Evolutionary conservation across 768 basidiomycete genomes (phyloP), one percentile per base, ranked within the genome.

Genomic region (Rhizopogon vesiculosus): DNA sequence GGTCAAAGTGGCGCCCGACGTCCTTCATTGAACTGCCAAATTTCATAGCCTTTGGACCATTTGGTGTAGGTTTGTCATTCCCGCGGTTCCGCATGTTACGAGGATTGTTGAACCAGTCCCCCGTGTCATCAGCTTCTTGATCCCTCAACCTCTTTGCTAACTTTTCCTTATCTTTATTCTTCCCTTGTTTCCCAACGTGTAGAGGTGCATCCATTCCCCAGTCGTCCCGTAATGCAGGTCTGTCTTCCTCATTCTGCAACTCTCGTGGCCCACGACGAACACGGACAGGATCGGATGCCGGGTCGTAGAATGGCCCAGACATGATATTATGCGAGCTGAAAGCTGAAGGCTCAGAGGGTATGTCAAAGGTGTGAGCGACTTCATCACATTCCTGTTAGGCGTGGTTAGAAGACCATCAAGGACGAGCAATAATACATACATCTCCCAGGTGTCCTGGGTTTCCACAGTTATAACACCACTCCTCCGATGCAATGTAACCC

Each of bases 391-490:
- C 85, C 88, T 89, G 59, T n/a, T 59, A 12, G 16, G 52, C 35
- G 13, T 29, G 41, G 15, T 56, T 19, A 39, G 48, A 35, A 15
- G 44, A 28, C 46, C 25, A 39, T 2, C 12, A 10, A 35, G 15
- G 18, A 35, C 50, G 13, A 10, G 22, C 46, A 33, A 43, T 29
- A 51, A 44, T 44, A 75, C 86, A 70, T 63, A 91, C 90, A 62
- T 92, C 91, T 45, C 91, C 91, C 66, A 87, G 80, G 68, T 93
- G 91, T 3, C 88, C 90, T 50, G 69, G 68, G 29, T 72, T 72
- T 42, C 87, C 91, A 60, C 91, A 93, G 61, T 88, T 89, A 65
- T 91, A 89, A 66, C 91, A 93, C 87, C 87, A 92, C 61, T 82
- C 76, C 63, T 89, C 88, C 35, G 70, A 68, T 5, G 80, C 86